phyloP scores from a whole-genome alignment of 2,329 filamentous ascomycete genomes.

The Exophiala spinifera region DNA sequence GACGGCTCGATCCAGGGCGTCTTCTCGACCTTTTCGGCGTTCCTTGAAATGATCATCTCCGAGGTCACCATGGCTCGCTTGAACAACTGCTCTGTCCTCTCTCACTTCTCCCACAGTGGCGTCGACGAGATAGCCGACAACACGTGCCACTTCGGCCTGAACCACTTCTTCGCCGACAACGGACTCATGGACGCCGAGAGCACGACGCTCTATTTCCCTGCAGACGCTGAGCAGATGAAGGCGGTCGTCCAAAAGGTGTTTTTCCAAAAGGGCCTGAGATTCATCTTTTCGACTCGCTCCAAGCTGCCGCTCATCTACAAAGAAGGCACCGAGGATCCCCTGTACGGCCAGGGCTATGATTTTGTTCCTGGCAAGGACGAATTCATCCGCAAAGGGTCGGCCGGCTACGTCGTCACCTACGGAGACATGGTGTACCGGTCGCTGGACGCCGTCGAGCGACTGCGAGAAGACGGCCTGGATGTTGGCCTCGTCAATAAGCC shows the following conservation, averaged over 20 bases:
- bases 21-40: constrained; percentile 43
- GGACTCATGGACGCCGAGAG: constrained; percentile 38
- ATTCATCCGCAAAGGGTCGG: constrained; percentile 37
- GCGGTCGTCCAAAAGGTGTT: constrained; percentile 38
- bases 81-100: constrained; percentile 39
- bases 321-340: constrained; percentile 36
- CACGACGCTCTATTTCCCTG: constrained; percentile 40
- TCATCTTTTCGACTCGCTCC: constrained; percentile 40
- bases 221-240: constrained; percentile 42
- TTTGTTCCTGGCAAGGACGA: constrained; percentile 40
- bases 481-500: constrained; percentile 41
- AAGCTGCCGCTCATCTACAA: constrained; percentile 40
- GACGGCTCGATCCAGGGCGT: constrained; percentile 37
- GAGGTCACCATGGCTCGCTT: constrained; percentile 43
- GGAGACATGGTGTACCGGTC: constrained; percentile 43
- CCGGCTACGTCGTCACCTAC: constrained; percentile 39
- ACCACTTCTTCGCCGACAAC: constrained; percentile 43
- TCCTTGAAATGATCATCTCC: constrained; percentile 41
- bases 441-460: constrained; percentile 39
- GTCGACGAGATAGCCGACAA: constrained; percentile 44
- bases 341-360: constrained; percentile 38
- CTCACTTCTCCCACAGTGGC: constrained; percentile 41
- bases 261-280: constrained; percentile 38
- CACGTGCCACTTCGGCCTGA: constrained; percentile 42
- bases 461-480: constrained; percentile 37